Conservation (phyloP, 179 eudicot species). For the Sideroxylon spinosum region DNA sequence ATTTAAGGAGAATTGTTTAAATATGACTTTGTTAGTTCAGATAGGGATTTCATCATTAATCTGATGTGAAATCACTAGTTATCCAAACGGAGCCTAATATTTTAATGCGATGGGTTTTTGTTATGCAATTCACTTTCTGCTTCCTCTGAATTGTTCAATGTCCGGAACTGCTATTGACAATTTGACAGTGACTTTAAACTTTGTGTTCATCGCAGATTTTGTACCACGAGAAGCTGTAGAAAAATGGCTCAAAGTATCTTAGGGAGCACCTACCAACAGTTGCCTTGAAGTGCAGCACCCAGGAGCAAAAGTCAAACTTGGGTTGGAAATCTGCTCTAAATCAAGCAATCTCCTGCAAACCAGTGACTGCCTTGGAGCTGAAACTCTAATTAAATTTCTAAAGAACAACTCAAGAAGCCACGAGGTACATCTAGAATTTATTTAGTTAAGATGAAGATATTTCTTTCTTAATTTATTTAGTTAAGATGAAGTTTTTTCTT, state of each 20-base stretch:
- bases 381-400: slow-evolving; percentile 76
- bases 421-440: slow-evolving; percentile 45
- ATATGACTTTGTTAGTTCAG: slow-evolving; percentile 55
- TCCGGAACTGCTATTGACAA: no score
- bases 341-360: slow-evolving; percentile 67
- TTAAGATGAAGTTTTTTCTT: no score
- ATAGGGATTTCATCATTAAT: slow-evolving; percentile 22
- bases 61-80: no score
- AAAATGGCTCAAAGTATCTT: slow-evolving; percentile 97
- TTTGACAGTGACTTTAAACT: neutral
- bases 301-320: slow-evolving; percentile 75
- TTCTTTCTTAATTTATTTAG: neutral
- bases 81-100: slow-evolving; percentile 87
- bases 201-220: slow-evolving; percentile 52
- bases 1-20: neutral
- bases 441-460: neutral
- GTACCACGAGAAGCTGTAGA: slow-evolving; percentile 91
- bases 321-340: slow-evolving; percentile 65
- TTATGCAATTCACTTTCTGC: slow-evolving; percentile 85
- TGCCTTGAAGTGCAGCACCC: slow-evolving; percentile 97
- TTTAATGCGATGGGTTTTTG: slow-evolving; percentile 84
- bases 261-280: slow-evolving; percentile 90
- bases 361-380: slow-evolving; percentile 96
- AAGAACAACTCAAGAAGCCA: slow-evolving; percentile 94
- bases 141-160: slow-evolving; percentile 92